phyloP scores from a whole-genome alignment of 2,329 filamentous ascomycete species.

The Alternaria alternata region DNA sequence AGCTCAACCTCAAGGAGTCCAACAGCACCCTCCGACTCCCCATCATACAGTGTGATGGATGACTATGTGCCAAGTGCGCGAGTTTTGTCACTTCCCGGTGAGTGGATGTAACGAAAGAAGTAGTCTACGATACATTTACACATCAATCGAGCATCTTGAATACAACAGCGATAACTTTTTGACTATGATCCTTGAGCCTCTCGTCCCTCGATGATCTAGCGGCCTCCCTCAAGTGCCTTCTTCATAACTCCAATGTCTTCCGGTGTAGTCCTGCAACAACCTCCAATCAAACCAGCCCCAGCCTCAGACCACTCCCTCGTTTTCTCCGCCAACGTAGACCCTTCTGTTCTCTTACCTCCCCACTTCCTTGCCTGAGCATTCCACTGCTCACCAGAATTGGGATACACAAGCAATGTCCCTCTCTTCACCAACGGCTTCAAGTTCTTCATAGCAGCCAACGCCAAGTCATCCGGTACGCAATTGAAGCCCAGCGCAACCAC shows the following conservation, averaged over 20 bases:
- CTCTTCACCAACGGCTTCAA: conserved; percentile 43
- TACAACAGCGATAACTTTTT: background rate
- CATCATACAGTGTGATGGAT: background rate
- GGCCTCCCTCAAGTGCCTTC: conserved; percentile 23
- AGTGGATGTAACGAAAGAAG: background rate
- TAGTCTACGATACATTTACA: background rate
- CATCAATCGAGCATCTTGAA: background rate
- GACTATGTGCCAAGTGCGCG: background rate
- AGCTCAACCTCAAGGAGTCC: background rate
- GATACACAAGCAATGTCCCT: conserved; percentile 51
- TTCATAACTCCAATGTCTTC: conserved; percentile 50
- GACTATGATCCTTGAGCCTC: background rate
- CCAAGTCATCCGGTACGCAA: conserved; percentile 52
- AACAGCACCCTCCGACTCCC: background rate
- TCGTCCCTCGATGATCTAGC: background rate
- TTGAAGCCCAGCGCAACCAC: conserved; percentile 58
- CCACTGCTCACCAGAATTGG: conserved; percentile 59
- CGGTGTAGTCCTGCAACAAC: conserved; percentile 58
- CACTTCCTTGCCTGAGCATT: conserved; percentile 52
- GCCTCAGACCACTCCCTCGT: conserved; percentile 44
- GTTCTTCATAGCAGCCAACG: conserved; percentile 43
- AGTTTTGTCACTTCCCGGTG: background rate
- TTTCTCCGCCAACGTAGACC: conserved; percentile 34
- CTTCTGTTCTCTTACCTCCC: conserved; percentile 39
- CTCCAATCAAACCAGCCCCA: conserved; percentile 56